Percentiles rank a stretch among this genome's conserved stretches.
Evolutionary conservation across 2,329 filamentous ascomycete species (phyloP).

Genomic region (Blastomyces percursus): DNA sequence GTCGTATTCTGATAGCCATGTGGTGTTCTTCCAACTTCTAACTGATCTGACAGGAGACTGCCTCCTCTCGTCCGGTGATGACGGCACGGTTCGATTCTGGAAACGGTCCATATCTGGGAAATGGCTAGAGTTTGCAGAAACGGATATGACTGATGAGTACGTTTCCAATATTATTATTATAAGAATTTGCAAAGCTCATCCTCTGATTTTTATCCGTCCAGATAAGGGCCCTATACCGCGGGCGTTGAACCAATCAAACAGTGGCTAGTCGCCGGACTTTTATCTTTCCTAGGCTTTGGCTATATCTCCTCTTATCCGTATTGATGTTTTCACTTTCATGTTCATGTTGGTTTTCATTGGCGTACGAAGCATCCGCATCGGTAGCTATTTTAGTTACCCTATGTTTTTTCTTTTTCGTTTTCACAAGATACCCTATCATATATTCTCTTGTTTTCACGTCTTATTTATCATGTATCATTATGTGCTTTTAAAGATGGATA

Average conservation of each 20-base stretch:
- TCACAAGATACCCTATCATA: background rate
- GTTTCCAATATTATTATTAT: background rate
- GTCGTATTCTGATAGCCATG: background rate
- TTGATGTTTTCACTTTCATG: background rate
- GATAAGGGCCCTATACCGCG: background rate
- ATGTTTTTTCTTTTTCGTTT: background rate
- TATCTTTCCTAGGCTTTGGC: background rate
- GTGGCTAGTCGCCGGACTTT: background rate
- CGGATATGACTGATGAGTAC: slow-evolving; percentile 28
- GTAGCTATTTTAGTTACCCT: background rate
- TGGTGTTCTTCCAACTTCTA: background rate
- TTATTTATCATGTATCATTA: background rate
- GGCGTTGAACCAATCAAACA: background rate
- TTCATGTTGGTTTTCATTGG: background rate
- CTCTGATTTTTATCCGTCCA: background rate
- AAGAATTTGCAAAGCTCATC: background rate
- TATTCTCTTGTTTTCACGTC: background rate
- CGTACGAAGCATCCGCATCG: background rate
- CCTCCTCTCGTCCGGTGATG: slow-evolving; percentile 35
- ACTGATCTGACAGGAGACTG: slow-evolving; percentile 27
- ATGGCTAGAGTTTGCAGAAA: slow-evolving; percentile 36
- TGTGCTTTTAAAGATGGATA: background rate
- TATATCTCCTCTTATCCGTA: background rate
- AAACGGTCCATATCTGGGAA: slow-evolving; percentile 34
- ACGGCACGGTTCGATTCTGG: slow-evolving; percentile 35